These are phyloP conservation scores for Lactarius quietus DNA, from an alignment of 768 basidiomycete species.

Conservation along the genomic window DNA sequence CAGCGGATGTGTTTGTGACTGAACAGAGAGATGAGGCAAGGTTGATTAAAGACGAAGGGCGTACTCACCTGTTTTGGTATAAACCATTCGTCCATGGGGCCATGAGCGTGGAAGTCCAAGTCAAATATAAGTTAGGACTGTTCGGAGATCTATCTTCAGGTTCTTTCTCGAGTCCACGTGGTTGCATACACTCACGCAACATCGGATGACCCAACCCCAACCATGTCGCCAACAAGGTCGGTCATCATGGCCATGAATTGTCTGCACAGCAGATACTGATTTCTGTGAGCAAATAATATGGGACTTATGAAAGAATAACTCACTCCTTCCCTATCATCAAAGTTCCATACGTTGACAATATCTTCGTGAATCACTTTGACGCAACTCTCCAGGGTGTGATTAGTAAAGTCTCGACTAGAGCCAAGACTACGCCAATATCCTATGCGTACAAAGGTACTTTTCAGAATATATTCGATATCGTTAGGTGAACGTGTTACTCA, in stretches of 20 bases:
- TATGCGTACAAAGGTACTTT: background rate
- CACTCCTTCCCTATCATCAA: too few species aligned
- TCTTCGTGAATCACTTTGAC: too few species aligned
- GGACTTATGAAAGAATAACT: background rate
- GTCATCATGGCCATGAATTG: background rate
- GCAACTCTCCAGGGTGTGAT: too few species aligned
- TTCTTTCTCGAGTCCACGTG: background rate
- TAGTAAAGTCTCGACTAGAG: background rate
- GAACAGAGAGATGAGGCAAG: background rate
- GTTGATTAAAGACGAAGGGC: background rate
- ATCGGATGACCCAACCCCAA: background rate
- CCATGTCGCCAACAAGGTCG: background rate
- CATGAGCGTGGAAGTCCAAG: too few species aligned
- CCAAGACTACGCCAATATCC: conserved; percentile 16
- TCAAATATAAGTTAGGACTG: too few species aligned
- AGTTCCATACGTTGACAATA: too few species aligned
- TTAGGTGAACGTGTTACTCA: background rate
- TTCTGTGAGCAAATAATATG: background rate
- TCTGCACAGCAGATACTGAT: conserved; percentile 2
- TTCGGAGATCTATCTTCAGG: too few species aligned
- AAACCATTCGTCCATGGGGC: background rate
- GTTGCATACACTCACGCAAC: background rate
- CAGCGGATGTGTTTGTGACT: background rate
- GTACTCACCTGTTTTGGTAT: conserved; percentile 1
- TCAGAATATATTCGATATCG: background rate